Percentiles rank a stretch among this genome's conserved stretches.
phyloP scores from a whole-genome alignment of 805 yeast genomes.

The Priceomyces medius region DNA sequence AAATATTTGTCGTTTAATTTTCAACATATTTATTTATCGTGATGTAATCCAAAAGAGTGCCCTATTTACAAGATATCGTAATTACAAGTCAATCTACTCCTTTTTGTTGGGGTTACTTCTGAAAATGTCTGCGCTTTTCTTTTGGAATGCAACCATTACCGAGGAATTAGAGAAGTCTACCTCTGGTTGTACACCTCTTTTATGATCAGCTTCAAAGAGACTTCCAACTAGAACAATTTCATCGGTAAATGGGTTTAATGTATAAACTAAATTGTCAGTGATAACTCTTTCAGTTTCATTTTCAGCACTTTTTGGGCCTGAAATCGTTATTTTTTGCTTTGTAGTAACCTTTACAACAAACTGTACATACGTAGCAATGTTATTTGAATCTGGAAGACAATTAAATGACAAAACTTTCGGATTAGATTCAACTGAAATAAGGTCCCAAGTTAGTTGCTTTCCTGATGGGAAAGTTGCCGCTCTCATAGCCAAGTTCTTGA shows the following conservation, averaged over 20 bases:
- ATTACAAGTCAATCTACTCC: background rate
- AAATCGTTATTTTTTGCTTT: constrained; percentile 34
- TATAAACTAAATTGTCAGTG: constrained; percentile 38
- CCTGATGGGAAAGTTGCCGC: constrained; percentile 51
- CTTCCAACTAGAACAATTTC: constrained; percentile 41
- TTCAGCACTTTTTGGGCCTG: constrained; percentile 18
- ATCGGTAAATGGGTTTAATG: constrained; percentile 38
- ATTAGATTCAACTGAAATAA: constrained; percentile 61
- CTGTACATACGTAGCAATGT: constrained; percentile 38
- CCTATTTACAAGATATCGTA: background rate
- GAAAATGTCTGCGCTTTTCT: constrained; percentile 39
- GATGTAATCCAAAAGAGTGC: background rate
- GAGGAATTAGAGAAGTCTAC: constrained; percentile 16
- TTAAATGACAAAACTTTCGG: constrained; percentile 76
- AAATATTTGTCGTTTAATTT: background rate
- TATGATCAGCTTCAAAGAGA: constrained; percentile 36
- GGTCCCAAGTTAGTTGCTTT: constrained; percentile 70
- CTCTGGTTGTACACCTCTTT: constrained; percentile 39
- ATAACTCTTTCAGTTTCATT: constrained; percentile 26
- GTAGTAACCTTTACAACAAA: constrained; percentile 38
- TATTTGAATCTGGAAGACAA: constrained; percentile 53
- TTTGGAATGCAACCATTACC: constrained; percentile 28
- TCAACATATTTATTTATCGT: background rate
- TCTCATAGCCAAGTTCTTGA: constrained; percentile 30
- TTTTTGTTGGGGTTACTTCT: constrained; percentile 32